A percentile compares a stretch with the other conserved stretches of the same genome.
These are phyloP conservation scores for Tricholoma sp. DNA, from an alignment of 768 basidiomycete genomes.

Conservation along the genomic window DNA sequence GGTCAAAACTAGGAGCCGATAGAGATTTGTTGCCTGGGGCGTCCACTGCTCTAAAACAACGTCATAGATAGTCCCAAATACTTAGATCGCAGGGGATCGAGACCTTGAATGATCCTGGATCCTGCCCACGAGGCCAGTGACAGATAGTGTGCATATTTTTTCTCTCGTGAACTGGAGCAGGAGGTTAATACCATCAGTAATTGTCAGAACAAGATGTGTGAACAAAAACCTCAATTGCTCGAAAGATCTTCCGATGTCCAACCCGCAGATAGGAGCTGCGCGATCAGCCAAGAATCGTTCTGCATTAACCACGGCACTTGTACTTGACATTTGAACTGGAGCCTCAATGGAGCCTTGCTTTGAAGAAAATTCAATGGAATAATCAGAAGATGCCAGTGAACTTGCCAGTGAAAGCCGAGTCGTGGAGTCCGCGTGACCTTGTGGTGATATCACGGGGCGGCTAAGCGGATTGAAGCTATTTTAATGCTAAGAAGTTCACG, in stretches of 20 bases:
- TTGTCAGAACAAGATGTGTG: background rate
- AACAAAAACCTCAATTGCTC: conserved; percentile 53
- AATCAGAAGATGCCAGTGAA: too few species aligned
- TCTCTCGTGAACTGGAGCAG: conserved; percentile 56
- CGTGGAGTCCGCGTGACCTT: too few species aligned
- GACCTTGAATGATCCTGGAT: conserved; percentile 70
- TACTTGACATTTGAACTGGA: background rate
- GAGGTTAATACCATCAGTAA: background rate
- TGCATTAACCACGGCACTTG: conserved; percentile 26
- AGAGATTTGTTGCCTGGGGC: conserved; percentile 58
- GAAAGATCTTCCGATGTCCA: conserved; percentile 67
- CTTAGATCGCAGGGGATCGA: background rate
- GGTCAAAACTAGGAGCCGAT: conserved; percentile 64
- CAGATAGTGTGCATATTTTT: conserved; percentile 74
- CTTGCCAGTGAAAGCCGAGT: too few species aligned
- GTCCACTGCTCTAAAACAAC: conserved; percentile 66
- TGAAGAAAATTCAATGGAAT: too few species aligned
- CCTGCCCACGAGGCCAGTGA: conserved; percentile 79
- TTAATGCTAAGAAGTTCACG: too few species aligned
- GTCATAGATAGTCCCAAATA: background rate
- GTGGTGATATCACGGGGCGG: too few species aligned
- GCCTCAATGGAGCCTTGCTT: too few species aligned
- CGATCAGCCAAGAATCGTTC: conserved; percentile 75
- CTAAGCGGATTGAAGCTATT: too few species aligned
- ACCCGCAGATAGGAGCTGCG: conserved; percentile 68